Base-by-base conservation (phyloP, 495 filamentous ascomycete genomes). In the Aspergillus campestris region DNA sequence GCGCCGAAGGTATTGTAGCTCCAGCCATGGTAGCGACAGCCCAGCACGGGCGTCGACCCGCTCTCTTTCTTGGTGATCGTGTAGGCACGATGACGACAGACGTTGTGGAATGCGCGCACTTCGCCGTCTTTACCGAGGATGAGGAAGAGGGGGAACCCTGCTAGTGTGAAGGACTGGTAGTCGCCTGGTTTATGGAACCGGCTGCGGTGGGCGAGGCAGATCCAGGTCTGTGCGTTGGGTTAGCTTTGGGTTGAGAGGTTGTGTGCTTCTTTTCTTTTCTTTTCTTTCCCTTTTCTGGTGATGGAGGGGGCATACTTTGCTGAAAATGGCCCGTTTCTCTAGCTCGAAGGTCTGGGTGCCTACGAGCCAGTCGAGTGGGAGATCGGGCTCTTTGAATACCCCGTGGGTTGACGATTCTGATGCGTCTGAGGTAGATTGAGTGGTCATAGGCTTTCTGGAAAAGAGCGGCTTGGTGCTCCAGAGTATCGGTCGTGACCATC, bases 1-100 rank as follows among this genome's bases (percentile, higher is more conserved):
- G 72, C 66, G 12, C 80, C 78, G 34, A 57, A 66, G 5, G 70
- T 67, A 43, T 76, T 71, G 48, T 81, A 82, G 32, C 71, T 74
- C 79, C 80, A 83, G 18, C 79, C 78, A 56, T 83, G 80, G 49
- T 81, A 83, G 35, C 72, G 65, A 57, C 78, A 83, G 2, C 67
- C 60, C 9, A 82, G 64, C 7, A 80, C 69, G 7, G 64, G 67
- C 12, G 73, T 67, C 28, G 59, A 65, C 3, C 79, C 79, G 4
- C 55, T 55, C 31, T 75, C 65, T 31, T 70, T 73, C n/a, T 60
- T 64, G 11, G 74, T 70, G 28, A 81, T 66, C 1, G 74, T 72
- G 55, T 74, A 80, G 31, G 78, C 76, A 15, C 76, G 66, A 51
- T 81, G 78, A 4, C 78, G 64, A 50, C 78, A 81, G 1, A 79